Percentiles rank a stretch among this genome's conserved stretches.
phyloP scores from a whole-genome alignment of 2,329 filamentous ascomycete species.

The Phyllachora maydis region DNA sequence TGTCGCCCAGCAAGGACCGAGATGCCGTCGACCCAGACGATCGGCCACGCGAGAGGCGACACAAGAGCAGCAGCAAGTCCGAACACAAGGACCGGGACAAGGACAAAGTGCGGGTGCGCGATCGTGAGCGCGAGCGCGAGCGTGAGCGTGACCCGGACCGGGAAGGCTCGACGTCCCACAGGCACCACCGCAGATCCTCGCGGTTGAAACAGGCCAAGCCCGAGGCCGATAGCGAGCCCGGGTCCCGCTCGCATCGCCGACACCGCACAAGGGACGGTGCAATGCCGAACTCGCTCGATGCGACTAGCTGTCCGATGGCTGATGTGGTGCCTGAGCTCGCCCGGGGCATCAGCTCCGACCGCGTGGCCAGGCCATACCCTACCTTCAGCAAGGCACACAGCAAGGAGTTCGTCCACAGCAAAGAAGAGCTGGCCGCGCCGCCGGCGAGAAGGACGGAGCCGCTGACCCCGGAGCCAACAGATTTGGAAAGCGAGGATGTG shows the following conservation, averaged over 20 bases:
- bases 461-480: slow-evolving; percentile 51
- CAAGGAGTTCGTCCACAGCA: slow-evolving; percentile 59
- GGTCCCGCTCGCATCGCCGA: slow-evolving; percentile 15
- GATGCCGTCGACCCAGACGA: slow-evolving; percentile 16
- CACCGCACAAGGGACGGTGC: slow-evolving; percentile 15
- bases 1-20: slow-evolving; percentile 9
- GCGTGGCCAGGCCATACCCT: slow-evolving; percentile 49
- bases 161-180: slow-evolving; percentile 7
- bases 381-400: slow-evolving; percentile 79
- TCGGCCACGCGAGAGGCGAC: slow-evolving; percentile 16
- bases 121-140: slow-evolving; percentile 4
- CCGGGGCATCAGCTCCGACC: slow-evolving; percentile 17
- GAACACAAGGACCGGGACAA: slow-evolving; percentile 11
- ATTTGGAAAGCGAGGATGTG: slow-evolving; percentile 32
- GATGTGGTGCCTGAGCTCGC: slow-evolving; percentile 27
- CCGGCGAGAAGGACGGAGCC: slow-evolving; percentile 23
- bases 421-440: slow-evolving; percentile 23
- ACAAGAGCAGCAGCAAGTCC: slow-evolving; percentile 3
- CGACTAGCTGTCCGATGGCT: slow-evolving; percentile 17
- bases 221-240: slow-evolving; percentile 17
- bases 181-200: slow-evolving; percentile 18
- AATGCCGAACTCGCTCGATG: slow-evolving; percentile 5
- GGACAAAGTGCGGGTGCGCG: slow-evolving; percentile 8
- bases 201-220: slow-evolving; percentile 18
- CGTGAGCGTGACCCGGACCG: slow-evolving; percentile 11